phyloP scores from a whole-genome alignment of 83 land plant genomes.

The Larix sibirica region DNA sequence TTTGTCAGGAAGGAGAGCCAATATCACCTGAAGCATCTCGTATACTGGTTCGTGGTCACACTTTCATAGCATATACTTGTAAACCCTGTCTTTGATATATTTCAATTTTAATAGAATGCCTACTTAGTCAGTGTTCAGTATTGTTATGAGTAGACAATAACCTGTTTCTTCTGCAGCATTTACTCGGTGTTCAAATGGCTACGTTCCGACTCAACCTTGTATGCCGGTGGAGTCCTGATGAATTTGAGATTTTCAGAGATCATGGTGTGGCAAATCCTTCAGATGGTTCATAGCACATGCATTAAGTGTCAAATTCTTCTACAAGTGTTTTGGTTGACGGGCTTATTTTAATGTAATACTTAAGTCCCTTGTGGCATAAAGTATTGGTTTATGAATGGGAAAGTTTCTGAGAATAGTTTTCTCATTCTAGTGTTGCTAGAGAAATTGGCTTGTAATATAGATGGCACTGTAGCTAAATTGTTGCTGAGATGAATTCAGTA shows the following conservation, averaged over 20 bases:
- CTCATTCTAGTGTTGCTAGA: neutral
- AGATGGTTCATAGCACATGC: neutral
- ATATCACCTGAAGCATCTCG: conserved; percentile 94
- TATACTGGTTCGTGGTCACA: conserved; percentile 57
- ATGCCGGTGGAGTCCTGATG: conserved; percentile 79
- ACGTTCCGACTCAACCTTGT: conserved; percentile 70
- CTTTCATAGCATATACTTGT: neutral
- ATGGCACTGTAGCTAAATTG: neutral
- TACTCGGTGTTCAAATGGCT: conserved; percentile 89
- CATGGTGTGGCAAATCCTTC: neutral
- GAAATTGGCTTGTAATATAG: conserved; percentile 6
- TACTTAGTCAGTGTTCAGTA: neutral
- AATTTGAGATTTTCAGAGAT: conserved; percentile 73
- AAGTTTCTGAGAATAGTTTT: neutral
- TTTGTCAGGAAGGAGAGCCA: conserved; percentile 82
- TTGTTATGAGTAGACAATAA: neutral
- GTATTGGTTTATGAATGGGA: neutral
- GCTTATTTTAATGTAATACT: neutral
- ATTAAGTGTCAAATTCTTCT: neutral
- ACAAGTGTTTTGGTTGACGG: neutral
- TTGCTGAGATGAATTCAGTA: neutral
- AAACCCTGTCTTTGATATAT: neutral
- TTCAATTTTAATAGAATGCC: neutral
- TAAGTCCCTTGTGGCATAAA: neutral
- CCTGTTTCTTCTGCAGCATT: conserved; percentile 51